Evolutionary conservation across 1,139 yeast species (phyloP), one percentile per base, ranked within the genome.

Genomic region (Taphrina communis): DNA sequence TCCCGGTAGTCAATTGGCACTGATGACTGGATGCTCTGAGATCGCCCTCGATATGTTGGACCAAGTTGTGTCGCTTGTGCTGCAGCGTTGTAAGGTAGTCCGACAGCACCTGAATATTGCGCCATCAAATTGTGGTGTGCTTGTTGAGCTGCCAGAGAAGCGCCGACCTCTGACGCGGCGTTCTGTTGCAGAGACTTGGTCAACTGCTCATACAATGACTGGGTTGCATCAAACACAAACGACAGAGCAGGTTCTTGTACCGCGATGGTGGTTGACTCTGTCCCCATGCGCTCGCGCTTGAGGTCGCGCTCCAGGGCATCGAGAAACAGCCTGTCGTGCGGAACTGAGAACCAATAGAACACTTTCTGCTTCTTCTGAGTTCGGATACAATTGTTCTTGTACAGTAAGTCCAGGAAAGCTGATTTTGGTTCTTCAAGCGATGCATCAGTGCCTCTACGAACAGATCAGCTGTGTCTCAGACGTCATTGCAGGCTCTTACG

Each of bases 311-410:
- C 98, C 69, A 94, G 80, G 0, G 98, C 98, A 78, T 94, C 99
- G 2, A 94, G 87, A 84, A 94, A 93, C 65, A 94, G 80, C 75
- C 90, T 88, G 77, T 94, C 97, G 79, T 94, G 98, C 56, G 95
- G 94, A 7, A 94, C 98, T 76, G 93, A 89, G 77, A 90, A 93
- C 99, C 99, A 94, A 77, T 88, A 92, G 77, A 94, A 94, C 52
- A 94, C 98, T 77, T 94, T 94, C 77, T 94, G 99, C 77, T 94
- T 94, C 82, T 94, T 94, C 76, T 94, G 98, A 0, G 99, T 94
- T 74, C 97, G 84, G 35, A 94, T 82, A 77, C 99, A 93, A 72
- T 88, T 86, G 76, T 94, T 91, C 75, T 88, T 89, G 78, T 89
- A 91, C 58, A 94, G 80, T 74, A 93, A 92, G 73, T 89, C 91